Percentiles rank a stretch among this genome's conserved stretches.
phyloP scores from a whole-genome alignment of 2,329 filamentous ascomycete genomes.

The Colletotrichum tropicale region DNA sequence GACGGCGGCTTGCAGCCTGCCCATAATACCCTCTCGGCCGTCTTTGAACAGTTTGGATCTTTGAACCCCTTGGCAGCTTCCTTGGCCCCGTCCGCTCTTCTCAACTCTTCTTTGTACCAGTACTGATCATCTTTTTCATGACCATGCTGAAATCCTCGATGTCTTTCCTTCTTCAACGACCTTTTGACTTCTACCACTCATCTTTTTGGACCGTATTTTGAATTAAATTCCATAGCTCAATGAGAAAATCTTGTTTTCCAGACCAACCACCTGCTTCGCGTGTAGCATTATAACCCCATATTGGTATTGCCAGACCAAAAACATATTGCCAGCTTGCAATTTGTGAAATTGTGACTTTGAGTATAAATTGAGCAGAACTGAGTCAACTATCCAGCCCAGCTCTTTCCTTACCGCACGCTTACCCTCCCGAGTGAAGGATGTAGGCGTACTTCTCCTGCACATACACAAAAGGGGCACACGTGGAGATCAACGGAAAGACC shows the following conservation, averaged over 20 bases:
- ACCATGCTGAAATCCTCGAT: neutral
- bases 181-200: neutral
- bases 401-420: neutral
- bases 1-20: neutral
- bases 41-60: neutral
- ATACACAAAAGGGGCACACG: neutral
- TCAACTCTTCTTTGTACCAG: neutral
- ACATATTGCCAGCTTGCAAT: neutral
- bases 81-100: neutral
- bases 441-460: neutral
- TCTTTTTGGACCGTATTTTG: neutral
- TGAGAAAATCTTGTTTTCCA: neutral
- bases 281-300: accelerated
- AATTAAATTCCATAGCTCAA: neutral
- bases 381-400: accelerated
- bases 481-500: neutral
- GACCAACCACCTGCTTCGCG: neutral
- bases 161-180: neutral
- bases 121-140: neutral
- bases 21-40: neutral
- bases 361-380: neutral
- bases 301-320: neutral
- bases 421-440: neutral
- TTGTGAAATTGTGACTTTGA: neutral
- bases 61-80: neutral